A percentile compares a stretch with the other conserved stretches of the same genome.
phyloP scores from a whole-genome alignment of 1,139 yeast species.

The Debaryomyces udenii region DNA sequence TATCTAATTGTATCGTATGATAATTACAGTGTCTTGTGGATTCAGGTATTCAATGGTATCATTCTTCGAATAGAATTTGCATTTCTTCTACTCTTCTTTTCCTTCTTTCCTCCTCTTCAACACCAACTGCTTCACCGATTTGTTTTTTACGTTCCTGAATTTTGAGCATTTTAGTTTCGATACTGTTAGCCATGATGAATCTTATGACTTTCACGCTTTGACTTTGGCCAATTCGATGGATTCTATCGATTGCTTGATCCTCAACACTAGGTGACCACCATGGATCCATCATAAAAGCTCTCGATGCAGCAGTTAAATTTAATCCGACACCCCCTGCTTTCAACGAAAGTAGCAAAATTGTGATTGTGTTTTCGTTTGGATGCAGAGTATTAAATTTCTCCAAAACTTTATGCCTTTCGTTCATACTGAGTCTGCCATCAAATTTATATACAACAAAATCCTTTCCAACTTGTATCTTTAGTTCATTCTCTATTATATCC shows the following conservation, averaged over 20 bases:
- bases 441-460: constrained; percentile 59
- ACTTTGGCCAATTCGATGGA: constrained; percentile 88
- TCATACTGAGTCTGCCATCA: constrained; percentile 78
- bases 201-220: constrained; percentile 73
- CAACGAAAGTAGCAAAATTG: constrained; percentile 70
- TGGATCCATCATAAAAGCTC: constrained; percentile 93
- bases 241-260: constrained; percentile 92
- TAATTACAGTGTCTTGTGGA: too few relatives aligned
- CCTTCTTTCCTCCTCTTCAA: constrained; percentile 75
- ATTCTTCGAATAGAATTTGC: constrained; percentile 68
- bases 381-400: constrained; percentile 48
- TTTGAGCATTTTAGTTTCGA: constrained; percentile 88
- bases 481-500: constrained; percentile 70
- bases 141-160: constrained; percentile 87
- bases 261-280: constrained; percentile 98
- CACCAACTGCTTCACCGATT: constrained; percentile 82
- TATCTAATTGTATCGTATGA: too few relatives aligned
- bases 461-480: constrained; percentile 42
- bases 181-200: constrained; percentile 79
- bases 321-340: constrained; percentile 97
- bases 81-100: constrained; percentile 81
- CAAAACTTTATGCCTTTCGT: constrained; percentile 65
- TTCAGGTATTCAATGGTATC: too few relatives aligned
- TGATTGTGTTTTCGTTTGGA: constrained; percentile 37
- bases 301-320: constrained; percentile 82